Evolutionary conservation across 495 filamentous ascomycete genomes (phyloP).

Genomic region (Lepidopterella palustris): DNA sequence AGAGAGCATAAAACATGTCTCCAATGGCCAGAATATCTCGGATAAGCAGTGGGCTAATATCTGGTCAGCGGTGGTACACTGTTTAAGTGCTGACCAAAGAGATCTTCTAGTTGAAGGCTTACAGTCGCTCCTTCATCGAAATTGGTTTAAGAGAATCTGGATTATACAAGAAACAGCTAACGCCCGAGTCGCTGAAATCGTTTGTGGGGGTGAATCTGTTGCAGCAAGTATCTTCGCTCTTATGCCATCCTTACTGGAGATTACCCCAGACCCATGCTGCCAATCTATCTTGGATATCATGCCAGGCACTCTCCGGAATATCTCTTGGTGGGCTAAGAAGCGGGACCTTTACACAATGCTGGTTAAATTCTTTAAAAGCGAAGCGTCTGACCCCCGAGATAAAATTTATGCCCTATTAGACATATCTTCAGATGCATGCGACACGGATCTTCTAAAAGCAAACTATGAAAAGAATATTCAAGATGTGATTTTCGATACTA

Average conservation of each 20-base stretch:
- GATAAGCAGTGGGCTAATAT: background rate
- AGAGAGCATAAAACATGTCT: background rate
- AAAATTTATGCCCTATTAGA: slow-evolving; percentile 36
- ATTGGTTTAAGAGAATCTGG: slow-evolving; percentile 35
- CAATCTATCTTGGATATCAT: slow-evolving; percentile 39
- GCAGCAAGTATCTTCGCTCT: slow-evolving; percentile 29
- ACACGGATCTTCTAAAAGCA: slow-evolving; percentile 9
- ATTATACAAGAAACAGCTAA: slow-evolving; percentile 35
- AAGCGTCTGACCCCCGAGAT: slow-evolving; percentile 33
- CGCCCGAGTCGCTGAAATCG: slow-evolving; percentile 23
- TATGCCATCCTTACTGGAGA: slow-evolving; percentile 24
- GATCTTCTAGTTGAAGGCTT: slow-evolving; percentile 14
- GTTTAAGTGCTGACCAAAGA: background rate
- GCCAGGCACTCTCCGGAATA: slow-evolving; percentile 26
- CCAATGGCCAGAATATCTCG: background rate
- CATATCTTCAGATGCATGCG: slow-evolving; percentile 29
- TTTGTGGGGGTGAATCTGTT: slow-evolving; percentile 30
- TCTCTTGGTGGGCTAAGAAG: slow-evolving; percentile 31
- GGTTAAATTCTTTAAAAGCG: slow-evolving; percentile 27
- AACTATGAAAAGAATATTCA: slow-evolving; percentile 22
- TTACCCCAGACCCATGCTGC: slow-evolving; percentile 5
- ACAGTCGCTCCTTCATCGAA: slow-evolving; percentile 13
- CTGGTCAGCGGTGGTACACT: background rate
- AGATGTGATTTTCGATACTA: slow-evolving; percentile 17
- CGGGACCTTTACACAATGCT: slow-evolving; percentile 32